Conservation (phyloP, 257 asterid species). For the Pogostemon cablin region DNA sequence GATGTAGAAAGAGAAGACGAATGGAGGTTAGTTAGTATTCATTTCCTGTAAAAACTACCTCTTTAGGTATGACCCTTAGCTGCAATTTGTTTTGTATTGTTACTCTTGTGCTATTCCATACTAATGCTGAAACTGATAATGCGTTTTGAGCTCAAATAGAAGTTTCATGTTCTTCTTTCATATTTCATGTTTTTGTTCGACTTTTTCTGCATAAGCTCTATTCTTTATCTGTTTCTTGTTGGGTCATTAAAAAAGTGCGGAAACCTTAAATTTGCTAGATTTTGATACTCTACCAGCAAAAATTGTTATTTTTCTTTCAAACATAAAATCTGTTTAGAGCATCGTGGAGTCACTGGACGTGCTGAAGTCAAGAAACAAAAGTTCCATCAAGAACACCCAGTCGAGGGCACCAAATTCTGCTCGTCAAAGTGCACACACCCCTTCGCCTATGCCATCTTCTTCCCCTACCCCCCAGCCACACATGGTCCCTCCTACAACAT, state of each 20-base stretch:
- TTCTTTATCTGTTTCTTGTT: too few relatives aligned
- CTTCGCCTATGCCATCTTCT: conserved; percentile 14
- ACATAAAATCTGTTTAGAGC: conserved; percentile 28
- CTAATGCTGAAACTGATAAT: neutral
- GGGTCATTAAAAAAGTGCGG: too few relatives aligned
- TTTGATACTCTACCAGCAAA: neutral
- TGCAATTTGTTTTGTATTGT: neutral
- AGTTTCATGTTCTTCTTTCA: neutral
- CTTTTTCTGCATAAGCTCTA: neutral
- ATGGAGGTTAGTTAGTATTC: conserved; percentile 67
- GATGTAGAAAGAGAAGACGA: conserved; percentile 68
- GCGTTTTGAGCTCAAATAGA: neutral
- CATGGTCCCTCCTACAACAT: conserved; percentile 2
- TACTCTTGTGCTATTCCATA: neutral
- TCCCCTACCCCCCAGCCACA: conserved; percentile 12
- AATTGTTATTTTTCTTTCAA: neutral
- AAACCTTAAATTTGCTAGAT: neutral
- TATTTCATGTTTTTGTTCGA: neutral
- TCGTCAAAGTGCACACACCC: neutral
- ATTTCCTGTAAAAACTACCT: neutral
- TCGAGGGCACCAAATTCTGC: conserved; percentile 9
- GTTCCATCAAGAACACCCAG: conserved; percentile 5
- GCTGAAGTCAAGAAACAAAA: conserved; percentile 37
- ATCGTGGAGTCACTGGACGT: conserved; percentile 40
- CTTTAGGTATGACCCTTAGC: neutral